Evolutionary conservation across 768 basidiomycete species (phyloP).

Genomic region (Punctularia strigosozonata): DNA sequence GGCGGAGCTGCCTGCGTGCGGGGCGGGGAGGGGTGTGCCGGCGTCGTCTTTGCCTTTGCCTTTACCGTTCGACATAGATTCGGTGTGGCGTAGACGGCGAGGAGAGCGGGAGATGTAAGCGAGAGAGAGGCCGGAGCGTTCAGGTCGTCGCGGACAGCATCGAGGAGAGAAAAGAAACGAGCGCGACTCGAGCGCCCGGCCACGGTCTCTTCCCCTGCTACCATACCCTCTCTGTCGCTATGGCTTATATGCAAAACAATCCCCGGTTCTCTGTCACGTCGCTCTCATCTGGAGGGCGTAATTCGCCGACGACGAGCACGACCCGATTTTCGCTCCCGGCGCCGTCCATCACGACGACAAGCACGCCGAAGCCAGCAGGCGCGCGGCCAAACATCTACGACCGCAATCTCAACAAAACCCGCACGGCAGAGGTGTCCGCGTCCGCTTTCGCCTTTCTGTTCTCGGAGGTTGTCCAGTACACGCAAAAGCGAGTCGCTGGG

Average conservation of each 20-base stretch:
- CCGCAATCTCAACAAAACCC: slow-evolving; percentile 78
- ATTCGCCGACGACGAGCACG: slow-evolving; percentile 45
- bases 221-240: slow-evolving; percentile 19
- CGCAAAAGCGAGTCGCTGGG: slow-evolving; percentile 88
- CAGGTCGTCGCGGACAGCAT: too few species aligned
- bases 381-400: slow-evolving; percentile 78
- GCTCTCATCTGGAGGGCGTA: slow-evolving; percentile 28
- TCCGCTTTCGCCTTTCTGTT: slow-evolving; percentile 85
- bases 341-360: slow-evolving; percentile 33
- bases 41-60: slow-evolving; percentile 15
- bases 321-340: slow-evolving; percentile 61
- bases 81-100: background rate
- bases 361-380: slow-evolving; percentile 22
- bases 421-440: slow-evolving; percentile 71
- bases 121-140: too few species aligned
- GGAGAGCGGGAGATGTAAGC: background rate
- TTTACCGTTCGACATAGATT: slow-evolving; percentile 19
- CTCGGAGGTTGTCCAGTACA: slow-evolving; percentile 90
- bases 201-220: background rate
- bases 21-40: slow-evolving; percentile 30
- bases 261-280: slow-evolving; percentile 60
- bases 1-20: slow-evolving; percentile 50
- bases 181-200: background rate
- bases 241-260: slow-evolving; percentile 47
- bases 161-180: too few species aligned